phyloP scores from a whole-genome alignment of 768 basidiomycete species.

The Roridomyces roridus region DNA sequence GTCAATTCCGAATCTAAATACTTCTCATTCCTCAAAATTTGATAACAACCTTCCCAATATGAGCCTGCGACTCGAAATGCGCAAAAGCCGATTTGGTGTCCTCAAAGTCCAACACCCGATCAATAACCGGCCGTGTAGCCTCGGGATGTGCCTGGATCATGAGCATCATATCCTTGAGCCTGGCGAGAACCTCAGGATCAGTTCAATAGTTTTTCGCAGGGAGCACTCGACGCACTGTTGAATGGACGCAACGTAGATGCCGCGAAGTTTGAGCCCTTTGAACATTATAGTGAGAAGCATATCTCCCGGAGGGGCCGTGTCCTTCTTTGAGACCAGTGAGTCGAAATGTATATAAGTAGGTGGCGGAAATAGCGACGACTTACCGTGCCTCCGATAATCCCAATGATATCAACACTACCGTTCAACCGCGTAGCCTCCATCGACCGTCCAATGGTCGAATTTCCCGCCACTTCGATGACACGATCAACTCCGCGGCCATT shows the following conservation, averaged over 20 bases:
- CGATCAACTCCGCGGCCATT: slow-evolving; percentile 28
- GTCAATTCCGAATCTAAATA: no score
- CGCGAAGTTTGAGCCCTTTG: slow-evolving; percentile 42
- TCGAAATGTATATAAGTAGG: no score
- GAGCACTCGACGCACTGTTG: slow-evolving; percentile 40
- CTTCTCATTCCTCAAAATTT: no score
- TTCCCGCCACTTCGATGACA: slow-evolving; percentile 42
- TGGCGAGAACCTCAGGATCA: slow-evolving; percentile 10
- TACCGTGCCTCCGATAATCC: slow-evolving; percentile 34
- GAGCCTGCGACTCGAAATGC: slow-evolving; percentile 48
- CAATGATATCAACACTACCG: slow-evolving; percentile 42
- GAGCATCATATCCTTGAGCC: slow-evolving; percentile 54
- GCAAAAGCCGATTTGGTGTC: slow-evolving; percentile 47
- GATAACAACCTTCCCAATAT: slow-evolving; percentile 56
- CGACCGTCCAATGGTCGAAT: slow-evolving; percentile 41
- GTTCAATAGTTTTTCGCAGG: background rate
- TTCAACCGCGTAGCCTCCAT: slow-evolving; percentile 32
- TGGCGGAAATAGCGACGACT: no score
- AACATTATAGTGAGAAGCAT: slow-evolving; percentile 36
- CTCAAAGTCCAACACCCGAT: slow-evolving; percentile 48
- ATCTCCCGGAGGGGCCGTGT: slow-evolving; percentile 27
- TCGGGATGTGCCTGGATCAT: slow-evolving; percentile 40
- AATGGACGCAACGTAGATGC: slow-evolving; percentile 51
- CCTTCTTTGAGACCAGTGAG: background rate
- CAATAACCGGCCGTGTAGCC: slow-evolving; percentile 40